Evolutionary conservation across 2,329 filamentous ascomycete genomes (phyloP), one percentile per base, ranked within the genome.

Genomic region (Pyricularia grisea): DNA sequence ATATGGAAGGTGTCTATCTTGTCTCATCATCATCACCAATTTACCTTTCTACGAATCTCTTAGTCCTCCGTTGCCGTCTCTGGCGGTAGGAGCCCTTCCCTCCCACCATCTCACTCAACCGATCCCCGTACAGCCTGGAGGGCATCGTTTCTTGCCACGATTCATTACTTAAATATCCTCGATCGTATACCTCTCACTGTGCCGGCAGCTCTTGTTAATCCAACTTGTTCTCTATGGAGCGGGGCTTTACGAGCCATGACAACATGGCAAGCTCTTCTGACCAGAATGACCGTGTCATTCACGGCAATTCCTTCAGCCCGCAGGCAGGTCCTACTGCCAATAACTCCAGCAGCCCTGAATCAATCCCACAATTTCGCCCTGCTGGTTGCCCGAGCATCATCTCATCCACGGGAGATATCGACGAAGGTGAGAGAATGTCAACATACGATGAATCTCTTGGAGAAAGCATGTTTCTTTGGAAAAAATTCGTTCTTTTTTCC

Each of bases 321-420:
- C 58, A 14, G 23, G n/a, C 58, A 61, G 58, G 58, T 27, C 58
- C 3, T n/a, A 61, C 11, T 23, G 58, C 5, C 58, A 27, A 27
- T 10, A 61, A 61, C 25, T 61, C 25, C 23, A 3, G 3, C n/a
- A 27, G 25, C n/a, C 23, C 25, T 61, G 58, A 23, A 61, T 61
- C 58, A 61, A 61, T 25, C 5, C 11, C 11, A 28, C 23, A 61
- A n/a, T 11, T 23, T 68, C 36, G 66, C 42, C 23, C 14, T 27
- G 9, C 9, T 42, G 42, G 12, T 11, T 68, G 50, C 25, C 55
- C 58, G 9, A 68, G 67, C 55, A 61, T 68, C 28, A 33, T 64
- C 27, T 68, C 67, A 7, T 68, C 67, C 60, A 68, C 55, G 28
- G 58, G 58, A 61, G 67, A 68, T 58, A 61, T 28, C 17, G 67